Conservation (phyloP, 805 yeast genomes). For the Blastobotrys parvus region DNA sequence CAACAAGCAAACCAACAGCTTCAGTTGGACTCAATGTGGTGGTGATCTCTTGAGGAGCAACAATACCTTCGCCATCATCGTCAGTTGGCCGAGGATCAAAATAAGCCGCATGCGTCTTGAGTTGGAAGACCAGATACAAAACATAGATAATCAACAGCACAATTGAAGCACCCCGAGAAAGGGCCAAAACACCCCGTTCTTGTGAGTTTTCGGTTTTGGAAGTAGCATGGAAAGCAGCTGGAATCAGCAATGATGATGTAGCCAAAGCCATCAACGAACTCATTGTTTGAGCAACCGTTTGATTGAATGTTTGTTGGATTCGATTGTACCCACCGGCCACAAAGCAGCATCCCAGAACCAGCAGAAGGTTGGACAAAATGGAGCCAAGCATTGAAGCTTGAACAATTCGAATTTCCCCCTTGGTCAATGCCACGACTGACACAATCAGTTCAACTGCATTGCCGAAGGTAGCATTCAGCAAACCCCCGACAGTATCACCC, state of each 20-base stretch:
- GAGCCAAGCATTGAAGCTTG: constrained; percentile 98
- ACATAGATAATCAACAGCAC: constrained; percentile 70
- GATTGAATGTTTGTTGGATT: constrained; percentile 81
- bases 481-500: constrained; percentile 89
- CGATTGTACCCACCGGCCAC: constrained; percentile 85
- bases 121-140: constrained; percentile 77
- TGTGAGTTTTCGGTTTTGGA: constrained; percentile 29
- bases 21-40: constrained; percentile 44
- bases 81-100: constrained; percentile 43
- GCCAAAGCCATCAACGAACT: constrained; percentile 86
- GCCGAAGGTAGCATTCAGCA: constrained; percentile 94
- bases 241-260: constrained; percentile 79
- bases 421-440: constrained; percentile 76
- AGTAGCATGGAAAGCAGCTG: constrained; percentile 92
- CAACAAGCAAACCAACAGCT: constrained; percentile 45
- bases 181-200: constrained; percentile 43
- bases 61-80: constrained; percentile 19
- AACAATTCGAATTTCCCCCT: constrained; percentile 85
- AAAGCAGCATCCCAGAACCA: constrained; percentile 94
- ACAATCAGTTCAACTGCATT: constrained; percentile 97
- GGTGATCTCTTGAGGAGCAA: constrained; percentile 22
- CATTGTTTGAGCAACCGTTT: constrained; percentile 98
- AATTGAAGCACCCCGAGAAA: constrained; percentile 81
- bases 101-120: constrained; percentile 71
- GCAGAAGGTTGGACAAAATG: constrained; percentile 74